A percentile compares a stretch with the other conserved stretches of the same genome.
Evolutionary conservation across 2,329 filamentous ascomycete genomes (phyloP).

Genomic region (Cytospora mali): DNA sequence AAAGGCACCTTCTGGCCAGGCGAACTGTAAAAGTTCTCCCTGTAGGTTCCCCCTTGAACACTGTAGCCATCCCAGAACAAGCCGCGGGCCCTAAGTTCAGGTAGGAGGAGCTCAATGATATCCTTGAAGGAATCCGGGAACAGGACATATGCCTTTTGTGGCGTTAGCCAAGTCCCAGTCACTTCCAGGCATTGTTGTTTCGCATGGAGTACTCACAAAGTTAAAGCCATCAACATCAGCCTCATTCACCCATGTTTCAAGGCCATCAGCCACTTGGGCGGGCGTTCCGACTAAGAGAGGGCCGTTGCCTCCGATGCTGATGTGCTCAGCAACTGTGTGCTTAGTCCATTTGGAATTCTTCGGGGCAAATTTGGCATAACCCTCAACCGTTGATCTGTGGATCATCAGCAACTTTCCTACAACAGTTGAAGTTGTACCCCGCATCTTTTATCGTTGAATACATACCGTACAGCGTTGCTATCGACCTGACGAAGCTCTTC

Average conservation of each 20-base stretch:
- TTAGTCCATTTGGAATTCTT: slow-evolving; percentile 68
- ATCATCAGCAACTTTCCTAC: background rate
- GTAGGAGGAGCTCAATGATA: slow-evolving; percentile 64
- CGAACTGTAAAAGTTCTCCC: slow-evolving; percentile 46
- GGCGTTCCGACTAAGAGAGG: slow-evolving; percentile 67
- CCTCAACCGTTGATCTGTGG: slow-evolving; percentile 30
- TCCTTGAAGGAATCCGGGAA: slow-evolving; percentile 67
- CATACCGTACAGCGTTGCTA: slow-evolving; percentile 44
- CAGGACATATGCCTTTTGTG: slow-evolving; percentile 44
- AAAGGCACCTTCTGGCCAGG: slow-evolving; percentile 40
- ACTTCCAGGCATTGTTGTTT: background rate
- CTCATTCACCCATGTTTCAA: slow-evolving; percentile 69
- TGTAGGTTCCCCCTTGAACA: slow-evolving; percentile 45
- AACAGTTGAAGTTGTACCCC: background rate
- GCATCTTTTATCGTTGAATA: background rate
- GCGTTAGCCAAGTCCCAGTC: slow-evolving; percentile 20
- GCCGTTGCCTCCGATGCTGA: slow-evolving; percentile 69
- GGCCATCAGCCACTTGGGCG: slow-evolving; percentile 64
- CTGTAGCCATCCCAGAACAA: slow-evolving; percentile 56
- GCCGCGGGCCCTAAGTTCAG: slow-evolving; percentile 61
- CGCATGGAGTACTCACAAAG: slow-evolving; percentile 45
- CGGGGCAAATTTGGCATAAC: slow-evolving; percentile 21
- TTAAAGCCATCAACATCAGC: slow-evolving; percentile 78
- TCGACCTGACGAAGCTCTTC: slow-evolving; percentile 44
- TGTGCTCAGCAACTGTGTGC: slow-evolving; percentile 67